Evolutionary conservation across 805 yeast species (phyloP), one percentile per base, ranked within the genome.

Genomic region (Wickerhamiella kurtzmanii): DNA sequence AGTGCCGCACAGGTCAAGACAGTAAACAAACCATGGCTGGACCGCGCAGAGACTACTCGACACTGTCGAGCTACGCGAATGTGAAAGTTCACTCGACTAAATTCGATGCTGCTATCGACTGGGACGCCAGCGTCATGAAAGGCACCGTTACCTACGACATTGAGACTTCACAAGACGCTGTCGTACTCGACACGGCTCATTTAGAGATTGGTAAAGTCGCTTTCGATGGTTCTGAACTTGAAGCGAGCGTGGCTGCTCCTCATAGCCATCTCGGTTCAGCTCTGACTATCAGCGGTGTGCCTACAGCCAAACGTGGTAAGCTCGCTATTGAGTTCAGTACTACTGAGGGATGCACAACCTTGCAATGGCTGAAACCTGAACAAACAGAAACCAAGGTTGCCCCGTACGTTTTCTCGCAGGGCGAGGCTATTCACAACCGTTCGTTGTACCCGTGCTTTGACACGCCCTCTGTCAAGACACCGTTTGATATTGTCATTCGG

Each of bases 381-480:
- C 82, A 79, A 55, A 82, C 94, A 6, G 78, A 78, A 43, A 94
- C 88, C 16, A 75, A 78, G 50, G 73, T 72, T 38, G 69, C 70
- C 21, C 86, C 85, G 1, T 81, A 76, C 62, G 70, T 87, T 48
- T 87, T 86, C 62, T 84, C 95, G 9, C 96, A 87, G 65, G 76
- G 94, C 60, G 94, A 87, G 66, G 87, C 95, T 35, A 86, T 83
- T 53, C 95, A 87, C 59, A 92, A 95, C 4, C 73, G 96, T 58
- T 75, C 89, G 15, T 70, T 86, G 58, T 80, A 82, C 66, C 96
- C 96, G 6, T 82, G 86, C 57, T 87, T 87, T 60, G 96, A 87
- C 63, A 86, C 96, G 0, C 95, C 96, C 1, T 73, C 89, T 0
- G 72, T 86, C 25, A 87, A 87, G 61, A 73, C 87, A 1, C 69